phyloP scores from a whole-genome alignment of 1,139 yeast species.

The Wickerhamiella pararugosa region DNA sequence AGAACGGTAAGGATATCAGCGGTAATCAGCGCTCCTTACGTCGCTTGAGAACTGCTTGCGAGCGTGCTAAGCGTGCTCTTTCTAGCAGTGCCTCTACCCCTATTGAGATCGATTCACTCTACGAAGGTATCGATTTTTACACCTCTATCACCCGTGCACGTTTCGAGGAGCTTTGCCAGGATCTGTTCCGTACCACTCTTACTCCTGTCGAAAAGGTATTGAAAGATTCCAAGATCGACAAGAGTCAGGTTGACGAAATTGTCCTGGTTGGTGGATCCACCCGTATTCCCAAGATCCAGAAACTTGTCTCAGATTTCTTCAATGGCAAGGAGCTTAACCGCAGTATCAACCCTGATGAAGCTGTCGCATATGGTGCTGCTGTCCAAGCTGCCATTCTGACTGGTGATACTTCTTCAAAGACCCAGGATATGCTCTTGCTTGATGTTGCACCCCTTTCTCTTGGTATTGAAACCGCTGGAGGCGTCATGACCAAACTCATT shows the following conservation, averaged over 20 bases:
- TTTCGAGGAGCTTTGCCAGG: slow-evolving; percentile 94
- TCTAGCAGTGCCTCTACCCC: slow-evolving; percentile 95
- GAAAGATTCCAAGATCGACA: slow-evolving; percentile 85
- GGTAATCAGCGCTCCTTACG: slow-evolving; percentile 90
- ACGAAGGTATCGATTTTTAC: slow-evolving; percentile 93
- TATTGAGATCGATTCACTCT: slow-evolving; percentile 91
- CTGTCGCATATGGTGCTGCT: slow-evolving; percentile 98
- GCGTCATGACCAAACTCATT: slow-evolving; percentile 83
- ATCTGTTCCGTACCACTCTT: slow-evolving; percentile 88
- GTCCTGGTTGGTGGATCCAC: slow-evolving; percentile 99
- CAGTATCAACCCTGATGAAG: slow-evolving; percentile 98
- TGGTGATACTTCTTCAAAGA: slow-evolving; percentile 70
- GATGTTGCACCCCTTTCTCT: slow-evolving; percentile 82
- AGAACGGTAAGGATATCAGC: slow-evolving; percentile 87
- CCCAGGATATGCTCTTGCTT: slow-evolving; percentile 72
- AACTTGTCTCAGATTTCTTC: slow-evolving; percentile 92
- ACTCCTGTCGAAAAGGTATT: slow-evolving; percentile 97
- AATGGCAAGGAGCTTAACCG: slow-evolving; percentile 94
- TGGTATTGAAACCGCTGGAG: slow-evolving; percentile 93
- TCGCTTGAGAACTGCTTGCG: slow-evolving; percentile 98
- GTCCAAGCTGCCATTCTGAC: slow-evolving; percentile 80
- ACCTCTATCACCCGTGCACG: slow-evolving; percentile 97
- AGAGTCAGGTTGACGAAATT: slow-evolving; percentile 83
- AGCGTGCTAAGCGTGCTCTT: slow-evolving; percentile 97
- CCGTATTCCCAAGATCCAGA: slow-evolving; percentile 98